Percentiles rank a stretch among this genome's conserved stretches.
These are phyloP conservation scores for Termitomyces sp. DNA, from an alignment of 768 basidiomycete genomes.

Conservation along the genomic window DNA sequence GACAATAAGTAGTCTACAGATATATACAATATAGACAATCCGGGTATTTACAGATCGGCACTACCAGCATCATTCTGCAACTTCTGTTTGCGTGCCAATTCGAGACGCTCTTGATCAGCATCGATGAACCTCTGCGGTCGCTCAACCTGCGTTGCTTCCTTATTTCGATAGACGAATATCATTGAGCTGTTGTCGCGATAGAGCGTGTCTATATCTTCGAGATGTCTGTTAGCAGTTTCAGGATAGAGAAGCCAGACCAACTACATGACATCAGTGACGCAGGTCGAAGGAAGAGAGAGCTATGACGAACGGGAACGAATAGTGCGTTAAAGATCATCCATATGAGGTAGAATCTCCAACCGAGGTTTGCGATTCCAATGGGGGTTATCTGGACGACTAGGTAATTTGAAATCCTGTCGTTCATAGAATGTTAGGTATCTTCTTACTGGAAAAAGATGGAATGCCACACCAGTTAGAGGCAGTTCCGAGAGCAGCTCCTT, in stretches of 20 bases:
- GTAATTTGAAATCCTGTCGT: slow-evolving; percentile 44
- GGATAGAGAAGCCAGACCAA: slow-evolving; percentile 48
- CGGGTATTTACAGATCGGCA: no score
- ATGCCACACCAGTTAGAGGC: slow-evolving; percentile 48
- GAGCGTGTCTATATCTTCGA: slow-evolving; percentile 47
- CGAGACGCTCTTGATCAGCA: slow-evolving; percentile 28
- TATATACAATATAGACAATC: no score
- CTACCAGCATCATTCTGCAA: no score
- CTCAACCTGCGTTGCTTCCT: slow-evolving; percentile 38
- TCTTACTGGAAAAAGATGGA: not conserved
- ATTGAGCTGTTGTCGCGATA: slow-evolving; percentile 41
- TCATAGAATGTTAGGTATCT: not conserved
- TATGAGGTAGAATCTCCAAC: no score
- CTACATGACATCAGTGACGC: not conserved
- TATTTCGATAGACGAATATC: slow-evolving; percentile 38
- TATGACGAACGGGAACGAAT: slow-evolving; percentile 41
- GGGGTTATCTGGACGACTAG: slow-evolving; percentile 50
- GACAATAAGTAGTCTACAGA: no score
- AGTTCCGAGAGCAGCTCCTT: slow-evolving; percentile 45
- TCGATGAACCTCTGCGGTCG: slow-evolving; percentile 45
- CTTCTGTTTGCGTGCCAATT: no score
- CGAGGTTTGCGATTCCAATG: slow-evolving; percentile 38
- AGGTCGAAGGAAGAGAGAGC: not conserved
- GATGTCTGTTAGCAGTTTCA: slow-evolving; percentile 45
- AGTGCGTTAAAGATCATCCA: slow-evolving; percentile 46